Conservation (phyloP, 2,329 filamentous ascomycete genomes). For the Cucurbitaria berberidis region DNA sequence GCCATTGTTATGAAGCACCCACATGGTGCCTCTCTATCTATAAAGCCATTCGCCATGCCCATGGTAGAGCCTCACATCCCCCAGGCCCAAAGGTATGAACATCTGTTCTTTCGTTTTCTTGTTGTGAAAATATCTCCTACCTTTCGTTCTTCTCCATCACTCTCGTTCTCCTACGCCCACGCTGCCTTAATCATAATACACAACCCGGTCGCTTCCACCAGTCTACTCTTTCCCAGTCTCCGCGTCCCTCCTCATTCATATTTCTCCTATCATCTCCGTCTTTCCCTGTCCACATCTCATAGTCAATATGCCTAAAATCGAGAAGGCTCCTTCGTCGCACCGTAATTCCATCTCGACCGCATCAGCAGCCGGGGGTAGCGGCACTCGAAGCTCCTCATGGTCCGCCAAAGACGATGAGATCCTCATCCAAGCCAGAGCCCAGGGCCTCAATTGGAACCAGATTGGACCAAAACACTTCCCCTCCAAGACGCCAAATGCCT, state of each 20-base stretch:
- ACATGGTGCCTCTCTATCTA: conserved; percentile 37
- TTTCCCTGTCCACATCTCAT: conserved; percentile 26
- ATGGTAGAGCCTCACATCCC: conserved; percentile 31
- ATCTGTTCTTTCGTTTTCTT: conserved; percentile 43
- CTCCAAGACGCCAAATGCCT: conserved; percentile 78
- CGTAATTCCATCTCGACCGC: conserved; percentile 41
- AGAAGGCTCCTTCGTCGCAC: conserved; percentile 40
- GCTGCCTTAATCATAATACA: conserved; percentile 42
- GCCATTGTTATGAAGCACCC: conserved; percentile 34
- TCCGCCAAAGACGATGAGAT: conserved; percentile 74
- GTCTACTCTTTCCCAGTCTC: conserved; percentile 24
- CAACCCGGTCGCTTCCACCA: conserved; percentile 33
- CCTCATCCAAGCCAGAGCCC: conserved; percentile 72
- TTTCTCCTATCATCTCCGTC: conserved; percentile 13
- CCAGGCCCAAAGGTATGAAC: conserved; percentile 34
- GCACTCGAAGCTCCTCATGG: conserved; percentile 63
- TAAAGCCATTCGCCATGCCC: conserved; percentile 38
- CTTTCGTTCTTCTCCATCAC: conserved; percentile 38
- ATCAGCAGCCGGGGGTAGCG: conserved; percentile 35
- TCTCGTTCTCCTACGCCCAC: conserved; percentile 36
- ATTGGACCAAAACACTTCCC: conserved; percentile 80
- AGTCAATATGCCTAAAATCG: conserved; percentile 56
- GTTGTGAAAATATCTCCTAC: conserved; percentile 40
- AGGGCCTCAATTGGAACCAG: conserved; percentile 82
- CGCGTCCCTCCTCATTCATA: conserved; percentile 18